These are phyloP conservation scores for Tricholoma matsutake DNA, from an alignment of 768 basidiomycete genomes.

Conservation along the genomic window DNA sequence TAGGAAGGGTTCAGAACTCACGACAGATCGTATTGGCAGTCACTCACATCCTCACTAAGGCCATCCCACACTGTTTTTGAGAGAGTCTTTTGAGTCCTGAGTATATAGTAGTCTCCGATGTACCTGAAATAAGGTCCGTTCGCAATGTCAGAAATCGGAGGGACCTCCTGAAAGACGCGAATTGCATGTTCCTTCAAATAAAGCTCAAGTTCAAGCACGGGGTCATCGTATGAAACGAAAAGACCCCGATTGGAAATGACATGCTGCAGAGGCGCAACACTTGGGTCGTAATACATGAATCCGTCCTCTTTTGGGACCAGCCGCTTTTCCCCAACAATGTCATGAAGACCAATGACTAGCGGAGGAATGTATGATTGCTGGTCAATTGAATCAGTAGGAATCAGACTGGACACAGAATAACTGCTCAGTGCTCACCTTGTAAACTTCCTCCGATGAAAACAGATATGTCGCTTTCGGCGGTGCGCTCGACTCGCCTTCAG, in stretches of 20 bases:
- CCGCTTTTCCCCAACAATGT: slow-evolving; percentile 7
- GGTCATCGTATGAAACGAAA: not conserved
- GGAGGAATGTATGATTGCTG: slow-evolving; percentile 6
- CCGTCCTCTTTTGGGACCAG: slow-evolving; percentile 6
- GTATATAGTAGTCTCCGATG: slow-evolving; percentile 13
- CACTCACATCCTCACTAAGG: slow-evolving; percentile 7
- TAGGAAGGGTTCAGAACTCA: not conserved
- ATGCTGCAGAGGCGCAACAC: slow-evolving; percentile 1
- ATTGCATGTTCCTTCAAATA: slow-evolving; percentile 13
- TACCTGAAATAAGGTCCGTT: slow-evolving; percentile 12
- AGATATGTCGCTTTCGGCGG: slow-evolving; percentile 3
- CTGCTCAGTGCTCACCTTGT: not conserved
- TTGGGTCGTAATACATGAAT: slow-evolving; percentile 13
- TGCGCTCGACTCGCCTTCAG: not conserved
- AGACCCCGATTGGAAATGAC: slow-evolving; percentile 8
- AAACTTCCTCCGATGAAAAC: slow-evolving; percentile 10
- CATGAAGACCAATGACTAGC: slow-evolving; percentile 11
- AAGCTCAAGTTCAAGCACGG: not conserved
- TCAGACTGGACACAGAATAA: not conserved
- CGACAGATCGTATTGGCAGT: not conserved
- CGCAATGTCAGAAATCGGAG: slow-evolving; percentile 1
- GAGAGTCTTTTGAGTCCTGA: slow-evolving; percentile 9
- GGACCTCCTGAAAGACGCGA: slow-evolving; percentile 13
- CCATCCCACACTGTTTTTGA: slow-evolving; percentile 5
- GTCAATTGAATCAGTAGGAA: not conserved